Evolutionary conservation across 2,329 filamentous ascomycete species (phyloP), one percentile per base, ranked within the genome.

Genomic region (Colletotrichum sp.): DNA sequence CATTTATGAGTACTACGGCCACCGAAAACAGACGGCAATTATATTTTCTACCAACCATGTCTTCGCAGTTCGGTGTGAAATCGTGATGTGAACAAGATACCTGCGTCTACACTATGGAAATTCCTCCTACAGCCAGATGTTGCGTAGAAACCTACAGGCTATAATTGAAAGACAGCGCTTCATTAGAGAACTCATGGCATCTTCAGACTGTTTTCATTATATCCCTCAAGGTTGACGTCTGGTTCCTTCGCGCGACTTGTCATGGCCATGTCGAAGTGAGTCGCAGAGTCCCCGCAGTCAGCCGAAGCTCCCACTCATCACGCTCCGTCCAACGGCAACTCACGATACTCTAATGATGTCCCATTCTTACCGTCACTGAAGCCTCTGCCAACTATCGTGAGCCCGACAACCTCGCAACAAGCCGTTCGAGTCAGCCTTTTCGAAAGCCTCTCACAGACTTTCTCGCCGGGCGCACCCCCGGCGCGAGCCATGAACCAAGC

Each of bases 111-210:
- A 8, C n/a, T 21, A 48, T 21, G 10, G 0, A 3, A n/a, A 12
- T 12, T 4, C 3, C 0, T 48, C 18, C 3, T 21, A 1, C 5
- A 2, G 10, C 43, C 10, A 21, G n/a, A 6, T 21, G 6, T 7
- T 1, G 9, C 43, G n/a, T 21, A 13, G n/a, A 48, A 3, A 21
- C 9, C 9, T 21, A 4, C 43, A 4, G n/a, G 10, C 6, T 13
- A 2, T 7, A 13, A 0, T 7, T 21, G 6, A 21, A 10, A 48
- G n/a, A 12, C 18, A 4, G n/a, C n/a, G 9, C 3, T 48, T 52
- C 5, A 3, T 52, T 8, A 0, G 3, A 21, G 2, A 0, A 13
- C 2, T 8, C 3, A 0, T 5, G 2, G 12, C 4, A 52, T 21
- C n/a, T 21, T 2, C 43, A 52, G n/a, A 12, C 2, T 0, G 10